Conservation (phyloP, 352 stramenopile species). For the Phytophthora sp. region DNA sequence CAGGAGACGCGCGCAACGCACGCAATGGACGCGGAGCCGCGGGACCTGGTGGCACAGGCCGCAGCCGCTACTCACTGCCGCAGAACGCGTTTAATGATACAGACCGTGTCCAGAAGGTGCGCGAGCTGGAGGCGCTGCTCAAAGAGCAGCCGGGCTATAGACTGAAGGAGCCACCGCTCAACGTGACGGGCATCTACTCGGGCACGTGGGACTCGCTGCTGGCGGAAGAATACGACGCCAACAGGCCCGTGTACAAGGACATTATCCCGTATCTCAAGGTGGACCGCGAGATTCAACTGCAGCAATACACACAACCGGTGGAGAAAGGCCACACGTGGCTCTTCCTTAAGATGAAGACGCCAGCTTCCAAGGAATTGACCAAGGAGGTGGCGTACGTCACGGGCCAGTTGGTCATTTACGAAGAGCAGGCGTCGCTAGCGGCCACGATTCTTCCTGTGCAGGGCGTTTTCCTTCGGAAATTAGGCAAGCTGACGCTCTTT, state of each 20-base stretch:
- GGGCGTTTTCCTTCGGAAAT: conserved; percentile 77
- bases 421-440: conserved; percentile 77
- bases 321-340: conserved; percentile 80
- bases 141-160: conserved; percentile 55
- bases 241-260: conserved; percentile 63
- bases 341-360: conserved; percentile 82
- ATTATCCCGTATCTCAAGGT: conserved; percentile 83
- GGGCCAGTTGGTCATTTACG: conserved; percentile 84
- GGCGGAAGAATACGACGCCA: conserved; percentile 61
- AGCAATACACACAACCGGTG: conserved; percentile 78
- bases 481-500: conserved; percentile 81
- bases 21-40: conserved; percentile 15
- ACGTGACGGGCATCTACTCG: conserved; percentile 85
- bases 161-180: conserved; percentile 47
- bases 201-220: conserved; percentile 69
- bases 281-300: conserved; percentile 74
- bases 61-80: conserved; percentile 49
- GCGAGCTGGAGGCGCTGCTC: conserved; percentile 59
- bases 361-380: conserved; percentile 68
- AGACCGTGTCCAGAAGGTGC: conserved; percentile 54
- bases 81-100: conserved; percentile 69
- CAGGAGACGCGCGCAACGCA: conserved; percentile 47
- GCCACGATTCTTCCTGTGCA: conserved; percentile 85
- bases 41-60: conserved; percentile 26
- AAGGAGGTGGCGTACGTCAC: conserved; percentile 81